Base-by-base conservation (phyloP, 495 filamentous ascomycete genomes). In the Tuber borchii region DNA sequence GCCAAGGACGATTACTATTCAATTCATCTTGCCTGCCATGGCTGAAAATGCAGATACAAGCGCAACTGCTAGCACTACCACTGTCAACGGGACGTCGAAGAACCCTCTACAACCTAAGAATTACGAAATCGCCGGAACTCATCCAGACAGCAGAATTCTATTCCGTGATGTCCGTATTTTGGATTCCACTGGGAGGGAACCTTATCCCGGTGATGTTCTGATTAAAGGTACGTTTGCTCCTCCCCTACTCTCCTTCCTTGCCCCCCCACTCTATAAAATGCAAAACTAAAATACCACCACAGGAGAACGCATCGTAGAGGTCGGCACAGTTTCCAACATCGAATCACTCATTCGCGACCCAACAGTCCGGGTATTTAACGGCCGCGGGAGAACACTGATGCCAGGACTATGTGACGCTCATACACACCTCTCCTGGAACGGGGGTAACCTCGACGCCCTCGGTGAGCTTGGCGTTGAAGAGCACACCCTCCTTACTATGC, bases 381-480 rank as follows among this genome's bases (percentile, higher is more conserved):
- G 85, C 20, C 77, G 78, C 43, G 86, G 86, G 22, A 75, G 84
- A 40, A 88, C 86, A 6, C 72, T 88, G 61, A 87, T 88, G 85
- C 84, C 84, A 20, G 87, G 87, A 7, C 81, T 88, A 16, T 85
- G 85, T 0, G 87, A 88, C 75, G 83, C 85, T 2, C 87, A 88
- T 73, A 87, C 87, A 0, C 87, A 88, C 72, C 83, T 88, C 48
- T 86, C 83, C 61, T 88, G 86, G 87, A 87, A 88, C 73, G 83
- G 83, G 2, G 84, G 84, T 31, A 82, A 84, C 46, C 76, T 86
- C 2, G 83, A 82, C n/a, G 78, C 75, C 2, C 78, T 87, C 1
- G 85, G 83, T 43, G 83, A 83, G 0, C 72, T 88, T 12, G 83
- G 82, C 8, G 80, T 87, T 0, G 87, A 88, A 75, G 86, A 88